Evolutionary conservation across 768 basidiomycete species (phyloP).

Genomic region (Amanita exitialis): DNA sequence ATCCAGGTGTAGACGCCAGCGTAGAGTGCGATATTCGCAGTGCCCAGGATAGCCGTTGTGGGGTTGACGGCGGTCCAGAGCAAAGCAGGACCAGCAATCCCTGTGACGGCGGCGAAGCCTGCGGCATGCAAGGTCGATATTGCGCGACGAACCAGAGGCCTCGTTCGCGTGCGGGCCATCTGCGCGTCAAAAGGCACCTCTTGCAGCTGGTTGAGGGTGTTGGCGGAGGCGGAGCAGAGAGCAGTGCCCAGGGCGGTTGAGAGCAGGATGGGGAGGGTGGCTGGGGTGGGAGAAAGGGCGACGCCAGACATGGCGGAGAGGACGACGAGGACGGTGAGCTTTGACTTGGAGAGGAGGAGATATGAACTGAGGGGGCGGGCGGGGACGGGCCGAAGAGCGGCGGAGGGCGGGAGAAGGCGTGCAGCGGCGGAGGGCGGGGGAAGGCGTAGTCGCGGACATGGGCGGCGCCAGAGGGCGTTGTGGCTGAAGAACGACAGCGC

Average conservation of each 20-base stretch:
- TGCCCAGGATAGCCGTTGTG: slow-evolving; percentile 74
- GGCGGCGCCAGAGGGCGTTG: slow-evolving; percentile 40
- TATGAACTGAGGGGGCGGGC: slow-evolving; percentile 56
- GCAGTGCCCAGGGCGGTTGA: slow-evolving; percentile 85
- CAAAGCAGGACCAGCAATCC: slow-evolving; percentile 66
- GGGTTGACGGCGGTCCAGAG: slow-evolving; percentile 82
- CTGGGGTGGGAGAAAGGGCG: slow-evolving; percentile 83
- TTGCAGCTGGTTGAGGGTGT: slow-evolving; percentile 89
- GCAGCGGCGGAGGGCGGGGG: slow-evolving; percentile 6
- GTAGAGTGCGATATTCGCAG: slow-evolving; percentile 80
- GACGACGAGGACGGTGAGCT: slow-evolving; percentile 75
- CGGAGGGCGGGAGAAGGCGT: slow-evolving; percentile 10
- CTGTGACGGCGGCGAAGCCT: slow-evolving; percentile 68
- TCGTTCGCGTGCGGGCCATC: slow-evolving; percentile 81
- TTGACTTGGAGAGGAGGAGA: slow-evolving; percentile 73
- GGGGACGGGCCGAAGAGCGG: slow-evolving; percentile 20
- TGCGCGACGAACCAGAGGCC: slow-evolving; percentile 81
- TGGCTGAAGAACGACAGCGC: slow-evolving; percentile 52
- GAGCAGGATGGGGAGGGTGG: slow-evolving; percentile 75
- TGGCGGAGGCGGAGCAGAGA: slow-evolving; percentile 88
- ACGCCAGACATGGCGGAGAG: slow-evolving; percentile 89
- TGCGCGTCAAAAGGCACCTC: slow-evolving; percentile 96
- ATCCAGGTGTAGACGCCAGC: slow-evolving; percentile 88
- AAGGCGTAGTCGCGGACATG: slow-evolving; percentile 7
- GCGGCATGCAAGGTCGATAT: slow-evolving; percentile 80